phyloP scores from a whole-genome alignment of 768 basidiomycete species.

The Tulasnella sp. region DNA sequence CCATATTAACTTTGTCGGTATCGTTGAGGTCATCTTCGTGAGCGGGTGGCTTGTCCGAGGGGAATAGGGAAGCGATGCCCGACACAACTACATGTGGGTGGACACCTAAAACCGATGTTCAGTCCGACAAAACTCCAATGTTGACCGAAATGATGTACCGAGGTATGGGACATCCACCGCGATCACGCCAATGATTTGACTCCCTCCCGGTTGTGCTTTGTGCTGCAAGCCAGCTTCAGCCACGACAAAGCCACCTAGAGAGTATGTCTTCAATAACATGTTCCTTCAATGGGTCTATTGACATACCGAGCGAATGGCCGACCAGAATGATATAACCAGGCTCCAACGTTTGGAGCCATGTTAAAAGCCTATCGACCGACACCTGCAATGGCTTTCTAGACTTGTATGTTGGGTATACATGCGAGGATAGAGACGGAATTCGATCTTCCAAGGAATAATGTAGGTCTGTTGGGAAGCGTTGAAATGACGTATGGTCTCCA shows the following conservation, averaged over 20 bases:
- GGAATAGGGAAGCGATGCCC: constrained; percentile 12
- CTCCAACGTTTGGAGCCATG: not conserved
- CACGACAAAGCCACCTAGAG: constrained; percentile 8
- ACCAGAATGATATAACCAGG: constrained; percentile 10
- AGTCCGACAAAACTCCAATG: not conserved
- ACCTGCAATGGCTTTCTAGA: constrained; percentile 10
- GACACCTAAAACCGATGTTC: not conserved
- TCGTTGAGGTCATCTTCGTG: constrained; percentile 8
- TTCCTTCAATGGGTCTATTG: not conserved
- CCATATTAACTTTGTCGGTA: constrained; percentile 6
- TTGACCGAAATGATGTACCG: not conserved
- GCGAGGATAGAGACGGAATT: constrained; percentile 8
- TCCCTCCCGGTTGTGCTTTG: not conserved
- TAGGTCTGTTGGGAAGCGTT: constrained; percentile 14
- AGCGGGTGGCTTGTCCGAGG: not conserved
- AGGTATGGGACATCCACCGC: constrained; percentile 14
- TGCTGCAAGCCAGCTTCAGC: constrained; percentile 12
- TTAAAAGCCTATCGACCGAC: not conserved
- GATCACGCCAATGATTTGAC: constrained; percentile 10
- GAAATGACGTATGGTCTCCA: constrained; percentile 15
- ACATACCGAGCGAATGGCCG: constrained; percentile 7
- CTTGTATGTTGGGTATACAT: constrained; percentile 16
- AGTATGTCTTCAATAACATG: not conserved
- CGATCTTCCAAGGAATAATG: not conserved
- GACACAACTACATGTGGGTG: constrained; percentile 15